Base-by-base conservation (phyloP, 306 rosid genomes). In the Corylus heterophylla region DNA sequence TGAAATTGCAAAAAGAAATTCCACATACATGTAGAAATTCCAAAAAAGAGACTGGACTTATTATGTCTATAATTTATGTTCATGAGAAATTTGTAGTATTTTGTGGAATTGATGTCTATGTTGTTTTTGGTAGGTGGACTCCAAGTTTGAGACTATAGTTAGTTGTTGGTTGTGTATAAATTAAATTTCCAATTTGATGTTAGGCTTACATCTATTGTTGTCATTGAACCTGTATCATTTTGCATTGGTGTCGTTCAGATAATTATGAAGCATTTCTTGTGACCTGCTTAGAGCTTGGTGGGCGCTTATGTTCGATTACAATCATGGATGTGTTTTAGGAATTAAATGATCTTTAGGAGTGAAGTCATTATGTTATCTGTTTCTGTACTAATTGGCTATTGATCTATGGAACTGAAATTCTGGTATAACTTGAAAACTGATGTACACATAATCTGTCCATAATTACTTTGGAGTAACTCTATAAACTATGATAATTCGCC, bases 371-470 rank as follows among this genome's bases (percentile, higher is more conserved):
- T 44, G 48, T 63, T 8, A 54, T 42, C 78, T 11, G 47, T 75
- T 17, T 3, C 44, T 48, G 58, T 71, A 25, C 18, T 45, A 39
- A 74, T 81, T 22, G 58, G 80, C 51, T 44, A 51, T 54, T 76
- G 67, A 74, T 12, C 68, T 27, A 4, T 71, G 64, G 18, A 44
- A 17, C 75, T 16, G 17, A 67, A 13, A 8, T 27, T 61, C 58
- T 27, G n/a, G 61, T 56, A 48, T 63, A 47, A 54, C 27, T 62
- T 49, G 13, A 74, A 79, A 67, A 35, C 16, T 39, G 45, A 35
- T 35, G 51, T 79, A 54, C 67, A 74, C 48, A 17, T 13, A 16
- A 8, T 39, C 48, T 56, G 69, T 55, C 78, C 77, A 48, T 73
- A 10, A 10, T 29, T 29, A 64, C 47, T 69, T 83, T 67, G 22